Evolutionary conservation across 164 flowering plant species (phyloP).

Genomic region (Warburgia ugandensis): DNA sequence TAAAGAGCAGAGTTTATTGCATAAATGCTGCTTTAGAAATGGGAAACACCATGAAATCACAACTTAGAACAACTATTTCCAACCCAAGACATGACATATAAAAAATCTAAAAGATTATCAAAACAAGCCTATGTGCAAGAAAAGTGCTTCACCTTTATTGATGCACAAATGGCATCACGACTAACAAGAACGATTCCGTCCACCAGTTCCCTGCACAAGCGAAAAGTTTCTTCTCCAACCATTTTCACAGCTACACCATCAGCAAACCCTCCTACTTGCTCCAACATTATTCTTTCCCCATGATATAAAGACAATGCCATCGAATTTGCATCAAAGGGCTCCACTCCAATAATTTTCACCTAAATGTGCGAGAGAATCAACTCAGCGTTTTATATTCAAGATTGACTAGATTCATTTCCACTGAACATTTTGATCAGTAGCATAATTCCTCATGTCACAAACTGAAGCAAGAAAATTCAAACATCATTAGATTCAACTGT

Average conservation of each 20-base stretch:
- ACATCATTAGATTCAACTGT: neutral
- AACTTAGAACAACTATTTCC: neutral
- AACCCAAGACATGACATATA: no score
- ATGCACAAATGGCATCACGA: constrained; percentile 98
- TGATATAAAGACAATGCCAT: constrained; percentile 95
- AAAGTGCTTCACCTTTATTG: constrained; percentile 67
- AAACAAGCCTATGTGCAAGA: neutral
- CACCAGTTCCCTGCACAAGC: constrained; percentile 73
- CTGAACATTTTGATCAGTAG: no score
- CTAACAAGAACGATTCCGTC: constrained; percentile 96
- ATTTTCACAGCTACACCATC: constrained; percentile 99
- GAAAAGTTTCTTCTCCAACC: constrained; percentile 93
- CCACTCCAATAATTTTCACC: constrained; percentile 97
- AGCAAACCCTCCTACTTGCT: constrained; percentile 97
- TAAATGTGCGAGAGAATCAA: constrained; percentile 17
- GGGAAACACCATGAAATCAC: no score
- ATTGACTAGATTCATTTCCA: no score
- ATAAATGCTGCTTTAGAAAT: no score
- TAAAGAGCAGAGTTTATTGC: no score
- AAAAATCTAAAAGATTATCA: neutral
- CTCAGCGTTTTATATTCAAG: neutral
- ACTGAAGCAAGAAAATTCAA: no score
- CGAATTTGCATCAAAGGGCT: constrained; percentile 97
- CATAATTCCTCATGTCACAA: no score
- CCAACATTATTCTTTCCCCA: constrained; percentile 72